Conservation (phyloP, 441 rosid species). For the Erysimum cheiri region DNA sequence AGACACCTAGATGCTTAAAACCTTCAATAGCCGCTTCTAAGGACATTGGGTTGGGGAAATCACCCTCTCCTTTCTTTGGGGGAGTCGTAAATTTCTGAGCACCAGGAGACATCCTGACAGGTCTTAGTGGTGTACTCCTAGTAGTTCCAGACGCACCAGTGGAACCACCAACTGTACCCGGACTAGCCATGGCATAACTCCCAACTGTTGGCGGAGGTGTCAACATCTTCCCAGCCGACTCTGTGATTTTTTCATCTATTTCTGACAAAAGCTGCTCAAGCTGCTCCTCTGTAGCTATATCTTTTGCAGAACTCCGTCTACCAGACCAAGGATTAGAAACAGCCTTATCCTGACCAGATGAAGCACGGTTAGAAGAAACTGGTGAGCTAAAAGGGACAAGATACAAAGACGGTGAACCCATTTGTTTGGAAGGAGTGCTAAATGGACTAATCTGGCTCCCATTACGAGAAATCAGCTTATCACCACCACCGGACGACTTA, state of each 20-base stretch:
- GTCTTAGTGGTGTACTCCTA: conserved; percentile 89
- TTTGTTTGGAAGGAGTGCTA: conserved; percentile 65
- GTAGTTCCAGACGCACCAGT: conserved; percentile 78
- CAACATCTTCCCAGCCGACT: conserved; percentile 72
- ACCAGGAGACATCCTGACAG: conserved; percentile 97
- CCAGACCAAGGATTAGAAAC: conserved; percentile 85
- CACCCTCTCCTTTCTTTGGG: conserved; percentile 97
- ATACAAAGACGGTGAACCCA: conserved; percentile 72
- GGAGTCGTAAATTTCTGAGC: conserved; percentile 94
- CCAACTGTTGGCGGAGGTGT: conserved; percentile 84
- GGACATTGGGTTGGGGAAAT: conserved; percentile 91
- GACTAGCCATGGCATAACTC: conserved; percentile 72
- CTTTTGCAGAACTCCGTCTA: conserved; percentile 63
- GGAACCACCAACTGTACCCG: conserved; percentile 69
- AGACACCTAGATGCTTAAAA: conserved; percentile 75
- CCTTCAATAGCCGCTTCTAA: conserved; percentile 87
- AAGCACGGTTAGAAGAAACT: conserved; percentile 57
- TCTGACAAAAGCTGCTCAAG: conserved; percentile 86
- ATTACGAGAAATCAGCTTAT: conserved; percentile 55
- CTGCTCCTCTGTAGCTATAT: conserved; percentile 80
- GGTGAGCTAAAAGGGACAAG: conserved; percentile 71
- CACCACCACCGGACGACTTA: conserved; percentile 56
- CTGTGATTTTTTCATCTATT: conserved; percentile 74
- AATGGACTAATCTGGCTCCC: conserved; percentile 58
- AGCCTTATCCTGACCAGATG: conserved; percentile 65